Percentiles rank a stretch among this genome's conserved stretches.
These are phyloP conservation scores for Lactarius psammicola DNA, from an alignment of 768 basidiomycete genomes.

Conservation along the genomic window DNA sequence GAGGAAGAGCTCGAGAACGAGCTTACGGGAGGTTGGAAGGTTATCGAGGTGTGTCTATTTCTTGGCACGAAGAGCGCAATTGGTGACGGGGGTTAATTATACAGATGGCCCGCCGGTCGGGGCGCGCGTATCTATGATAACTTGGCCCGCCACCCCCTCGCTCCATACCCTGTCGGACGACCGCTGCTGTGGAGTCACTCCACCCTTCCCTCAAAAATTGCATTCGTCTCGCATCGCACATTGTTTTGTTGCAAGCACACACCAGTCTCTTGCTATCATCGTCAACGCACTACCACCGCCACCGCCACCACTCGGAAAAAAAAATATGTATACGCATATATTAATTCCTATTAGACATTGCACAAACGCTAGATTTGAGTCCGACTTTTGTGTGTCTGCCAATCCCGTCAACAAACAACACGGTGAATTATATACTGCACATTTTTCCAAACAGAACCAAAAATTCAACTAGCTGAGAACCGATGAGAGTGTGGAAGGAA, in stretches of 20 bases:
- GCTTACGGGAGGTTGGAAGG: conserved; percentile 97
- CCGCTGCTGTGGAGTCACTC: not conserved
- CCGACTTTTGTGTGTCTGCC: not conserved
- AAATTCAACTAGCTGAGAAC: not conserved
- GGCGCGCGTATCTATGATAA: conserved; percentile 47
- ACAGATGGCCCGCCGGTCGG: conserved; percentile 52
- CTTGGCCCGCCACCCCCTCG: not conserved
- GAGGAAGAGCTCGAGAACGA: conserved; percentile 88
- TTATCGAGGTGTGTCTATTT: conserved; percentile 75
- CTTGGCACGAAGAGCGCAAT: not conserved
- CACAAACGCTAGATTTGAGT: conserved; percentile 10
- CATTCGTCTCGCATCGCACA: conserved; percentile 12
- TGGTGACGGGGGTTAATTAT: conserved; percentile 18
- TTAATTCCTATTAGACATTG: conserved; percentile 22
- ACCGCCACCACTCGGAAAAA: conserved; percentile 21
- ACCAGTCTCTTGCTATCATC: conserved; percentile 2
- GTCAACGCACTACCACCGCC: conserved; percentile 4
- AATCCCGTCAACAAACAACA: not conserved
- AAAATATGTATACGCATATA: conserved; percentile 24
- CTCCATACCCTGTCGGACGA: not conserved
- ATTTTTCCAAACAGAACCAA: not conserved
- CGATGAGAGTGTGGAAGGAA: not conserved
- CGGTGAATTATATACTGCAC: not conserved
- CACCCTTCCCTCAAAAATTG: not conserved
- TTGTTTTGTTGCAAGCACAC: conserved; percentile 19